phyloP scores from a whole-genome alignment of 192 early-diverging fungal genomes.

The Chytriomyces hyalinus region DNA sequence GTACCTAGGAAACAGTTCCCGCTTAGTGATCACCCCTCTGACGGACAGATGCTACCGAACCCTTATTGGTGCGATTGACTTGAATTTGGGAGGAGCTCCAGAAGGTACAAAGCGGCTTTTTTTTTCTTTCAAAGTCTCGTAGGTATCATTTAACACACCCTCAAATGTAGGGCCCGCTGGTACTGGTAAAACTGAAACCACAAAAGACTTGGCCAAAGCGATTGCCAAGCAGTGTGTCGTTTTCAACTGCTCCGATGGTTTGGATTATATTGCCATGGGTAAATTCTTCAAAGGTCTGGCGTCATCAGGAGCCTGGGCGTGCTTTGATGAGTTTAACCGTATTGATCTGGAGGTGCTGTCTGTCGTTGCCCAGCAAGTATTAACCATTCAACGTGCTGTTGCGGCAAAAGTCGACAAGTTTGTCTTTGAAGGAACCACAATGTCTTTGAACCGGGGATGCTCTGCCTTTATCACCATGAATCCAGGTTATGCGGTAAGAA shows the following conservation, averaged over 20 bases:
- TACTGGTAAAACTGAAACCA: slow-evolving; percentile 67
- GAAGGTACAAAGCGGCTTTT: slow-evolving; percentile 36
- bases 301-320: slow-evolving; percentile 65
- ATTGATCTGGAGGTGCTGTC: slow-evolving; percentile 69
- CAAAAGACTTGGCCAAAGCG: slow-evolving; percentile 67
- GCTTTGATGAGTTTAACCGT: slow-evolving; percentile 70
- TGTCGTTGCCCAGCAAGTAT: slow-evolving; percentile 66
- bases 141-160: not conserved
- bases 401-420: slow-evolving; percentile 64
- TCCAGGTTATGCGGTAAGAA: slow-evolving; percentile 63
- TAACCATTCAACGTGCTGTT: slow-evolving; percentile 65
- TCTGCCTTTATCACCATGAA: slow-evolving; percentile 72
- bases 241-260: slow-evolving; percentile 69
- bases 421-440: slow-evolving; percentile 68
- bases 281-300: slow-evolving; percentile 71
- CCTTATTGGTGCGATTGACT: slow-evolving; percentile 65
- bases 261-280: slow-evolving; percentile 72
- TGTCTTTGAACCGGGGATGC: slow-evolving; percentile 62
- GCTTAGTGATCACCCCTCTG: slow-evolving; percentile 64
- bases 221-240: slow-evolving; percentile 68
- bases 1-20: slow-evolving; percentile 61
- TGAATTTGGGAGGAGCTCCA: slow-evolving; percentile 67
- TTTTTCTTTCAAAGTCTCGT: not conserved
- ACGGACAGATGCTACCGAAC: slow-evolving; percentile 70
- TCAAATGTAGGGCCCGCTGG: slow-evolving; percentile 54